phyloP scores from a whole-genome alignment of 352 stramenopile species.

The Globisporangium perplexum region DNA sequence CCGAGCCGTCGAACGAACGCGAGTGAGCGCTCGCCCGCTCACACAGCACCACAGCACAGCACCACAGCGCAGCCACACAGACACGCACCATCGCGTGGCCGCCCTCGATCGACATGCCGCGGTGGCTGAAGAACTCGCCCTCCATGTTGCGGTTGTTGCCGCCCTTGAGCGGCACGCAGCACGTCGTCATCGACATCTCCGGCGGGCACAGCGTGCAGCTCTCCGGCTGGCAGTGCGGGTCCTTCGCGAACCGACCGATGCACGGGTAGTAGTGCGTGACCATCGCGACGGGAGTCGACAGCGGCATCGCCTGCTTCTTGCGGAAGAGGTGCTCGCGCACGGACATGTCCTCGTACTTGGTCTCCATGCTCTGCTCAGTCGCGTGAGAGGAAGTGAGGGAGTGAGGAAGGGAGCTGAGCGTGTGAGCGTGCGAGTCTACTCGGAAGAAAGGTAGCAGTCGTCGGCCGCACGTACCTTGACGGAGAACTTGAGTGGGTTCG shows the following conservation, averaged over 20 bases:
- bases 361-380: conserved; percentile 49
- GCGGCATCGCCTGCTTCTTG: conserved; percentile 72
- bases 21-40: background rate
- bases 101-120: conserved; percentile 74
- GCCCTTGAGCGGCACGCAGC: conserved; percentile 64
- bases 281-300: conserved; percentile 69
- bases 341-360: conserved; percentile 80
- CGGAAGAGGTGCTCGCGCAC: conserved; percentile 63
- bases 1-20: background rate
- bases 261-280: conserved; percentile 81
- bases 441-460: background rate
- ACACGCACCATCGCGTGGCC: conserved; percentile 71
- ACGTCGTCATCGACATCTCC: conserved; percentile 74
- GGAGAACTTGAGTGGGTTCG: conserved; percentile 65
- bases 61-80: conserved; percentile 1
- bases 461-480: conserved; percentile 33
- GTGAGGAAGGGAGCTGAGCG: too few relatives aligned
- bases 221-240: conserved; percentile 57
- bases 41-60: conserved; percentile 1
- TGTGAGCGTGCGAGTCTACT: background rate
- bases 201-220: conserved; percentile 65
- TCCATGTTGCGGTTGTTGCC: conserved; percentile 79
- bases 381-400: background rate
- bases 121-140: conserved; percentile 78
- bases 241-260: conserved; percentile 48